phyloP scores from a whole-genome alignment of 768 basidiomycete genomes.

The Pisolithus marmoratus region DNA sequence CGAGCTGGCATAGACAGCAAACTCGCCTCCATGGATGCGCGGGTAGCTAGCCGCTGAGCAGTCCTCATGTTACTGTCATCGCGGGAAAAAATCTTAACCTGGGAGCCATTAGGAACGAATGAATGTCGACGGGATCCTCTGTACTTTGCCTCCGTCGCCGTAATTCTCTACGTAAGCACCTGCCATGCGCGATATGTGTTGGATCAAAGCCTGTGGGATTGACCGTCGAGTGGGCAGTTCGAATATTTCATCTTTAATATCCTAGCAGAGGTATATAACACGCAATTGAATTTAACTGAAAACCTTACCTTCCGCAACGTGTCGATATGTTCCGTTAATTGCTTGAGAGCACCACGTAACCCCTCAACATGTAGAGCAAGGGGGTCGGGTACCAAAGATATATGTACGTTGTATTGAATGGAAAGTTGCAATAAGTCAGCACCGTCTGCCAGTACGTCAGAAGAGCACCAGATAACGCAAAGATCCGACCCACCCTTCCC shows the following conservation, averaged over 20 bases:
- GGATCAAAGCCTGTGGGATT: constrained; percentile 44
- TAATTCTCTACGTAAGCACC: constrained; percentile 58
- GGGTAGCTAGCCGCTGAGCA: constrained; percentile 50
- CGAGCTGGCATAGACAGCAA: constrained; percentile 4
- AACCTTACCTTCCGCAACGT: constrained; percentile 44
- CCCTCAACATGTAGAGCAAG: constrained; percentile 58
- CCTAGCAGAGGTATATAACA: constrained; percentile 7
- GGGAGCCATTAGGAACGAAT: background rate
- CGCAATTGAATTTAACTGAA: background rate
- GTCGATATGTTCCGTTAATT: constrained; percentile 41
- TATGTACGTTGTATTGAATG: constrained; percentile 53
- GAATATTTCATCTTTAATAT: constrained; percentile 27
- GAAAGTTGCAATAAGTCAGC: constrained; percentile 54
- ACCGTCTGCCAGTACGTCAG: constrained; percentile 44
- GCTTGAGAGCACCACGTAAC: constrained; percentile 43
- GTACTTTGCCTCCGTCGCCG: constrained; percentile 42
- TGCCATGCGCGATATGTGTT: constrained; percentile 62
- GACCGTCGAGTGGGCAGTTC: constrained; percentile 40
- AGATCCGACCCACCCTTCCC: constrained; percentile 49
- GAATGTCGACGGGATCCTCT: constrained; percentile 2
- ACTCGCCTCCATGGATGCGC: constrained; percentile 49
- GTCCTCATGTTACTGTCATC: constrained; percentile 31
- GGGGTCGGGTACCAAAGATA: constrained; percentile 52
- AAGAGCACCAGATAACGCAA: constrained; percentile 6
- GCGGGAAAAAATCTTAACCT: constrained; percentile 57